These are phyloP conservation scores for Pseudocercospora crystallina DNA, from an alignment of 2,329 filamentous ascomycete species.

Conservation along the genomic window DNA sequence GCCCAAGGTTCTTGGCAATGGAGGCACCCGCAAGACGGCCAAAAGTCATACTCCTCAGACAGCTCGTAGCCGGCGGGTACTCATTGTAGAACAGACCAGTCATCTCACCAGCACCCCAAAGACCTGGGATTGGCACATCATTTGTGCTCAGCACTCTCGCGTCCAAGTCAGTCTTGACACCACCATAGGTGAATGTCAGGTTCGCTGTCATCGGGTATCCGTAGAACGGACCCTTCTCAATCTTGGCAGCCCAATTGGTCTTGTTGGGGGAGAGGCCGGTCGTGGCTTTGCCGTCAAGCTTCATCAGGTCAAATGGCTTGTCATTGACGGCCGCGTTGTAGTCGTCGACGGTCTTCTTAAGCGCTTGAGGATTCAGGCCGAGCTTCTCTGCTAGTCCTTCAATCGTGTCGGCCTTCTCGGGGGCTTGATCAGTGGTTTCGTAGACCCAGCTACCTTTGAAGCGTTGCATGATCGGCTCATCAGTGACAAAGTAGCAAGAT, in stretches of 20 bases:
- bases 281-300: constrained; percentile 43
- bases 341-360: constrained; percentile 41
- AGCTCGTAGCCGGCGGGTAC: constrained; percentile 37
- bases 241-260: constrained; percentile 44
- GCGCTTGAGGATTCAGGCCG: constrained; percentile 36
- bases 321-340: constrained; percentile 43
- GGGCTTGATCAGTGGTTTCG: constrained; percentile 44
- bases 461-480: constrained; percentile 42
- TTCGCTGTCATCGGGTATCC: constrained; percentile 37
- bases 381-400: constrained; percentile 41
- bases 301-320: constrained; percentile 44
- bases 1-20: constrained; percentile 28
- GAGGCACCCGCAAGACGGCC: constrained; percentile 34
- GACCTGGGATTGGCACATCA: constrained; percentile 40
- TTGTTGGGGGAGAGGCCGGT: constrained; percentile 40
- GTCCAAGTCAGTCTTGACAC: constrained; percentile 41
- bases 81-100: constrained; percentile 39
- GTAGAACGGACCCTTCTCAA: constrained; percentile 40
- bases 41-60: constrained; percentile 36
- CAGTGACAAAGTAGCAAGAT: constrained; percentile 44
- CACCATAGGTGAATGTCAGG: constrained; percentile 38
- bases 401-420: constrained; percentile 42
- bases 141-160: constrained; percentile 42
- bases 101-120: constrained; percentile 38
- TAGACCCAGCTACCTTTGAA: constrained; percentile 47